These are phyloP conservation scores for Monosporozyma siamensis DNA, from an alignment of 805 yeast species.

Conservation along the genomic window DNA sequence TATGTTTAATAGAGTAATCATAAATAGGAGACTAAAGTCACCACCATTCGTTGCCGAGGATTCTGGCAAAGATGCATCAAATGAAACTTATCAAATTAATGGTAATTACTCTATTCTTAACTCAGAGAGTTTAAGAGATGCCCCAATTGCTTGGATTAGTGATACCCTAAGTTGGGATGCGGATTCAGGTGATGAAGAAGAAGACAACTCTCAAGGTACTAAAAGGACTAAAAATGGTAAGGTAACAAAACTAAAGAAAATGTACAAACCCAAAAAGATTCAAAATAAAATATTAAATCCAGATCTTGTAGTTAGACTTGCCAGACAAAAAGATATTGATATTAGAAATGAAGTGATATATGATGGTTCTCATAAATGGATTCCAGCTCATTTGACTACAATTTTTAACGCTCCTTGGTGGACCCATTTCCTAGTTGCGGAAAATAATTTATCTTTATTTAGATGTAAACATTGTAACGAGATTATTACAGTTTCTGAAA, in stretches of 20 bases:
- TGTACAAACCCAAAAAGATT: background rate
- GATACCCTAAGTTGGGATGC: too few relatives aligned
- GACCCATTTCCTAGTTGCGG: slow-evolving; percentile 11
- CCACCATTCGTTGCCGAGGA: too few relatives aligned
- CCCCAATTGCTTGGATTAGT: too few relatives aligned
- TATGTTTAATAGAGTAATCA: too few relatives aligned
- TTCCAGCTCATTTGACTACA: slow-evolving; percentile 5
- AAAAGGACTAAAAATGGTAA: background rate
- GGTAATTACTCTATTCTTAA: too few relatives aligned
- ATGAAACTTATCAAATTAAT: too few relatives aligned
- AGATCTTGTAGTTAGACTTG: too few relatives aligned
- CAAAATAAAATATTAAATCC: background rate
- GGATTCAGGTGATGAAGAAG: too few relatives aligned
- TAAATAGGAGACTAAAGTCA: too few relatives aligned
- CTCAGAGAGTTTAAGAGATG: too few relatives aligned
- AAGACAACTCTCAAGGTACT: too few relatives aligned
- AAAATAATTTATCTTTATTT: slow-evolving; percentile 1
- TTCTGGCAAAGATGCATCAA: too few relatives aligned
- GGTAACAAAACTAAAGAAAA: background rate
- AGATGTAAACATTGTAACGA: slow-evolving; percentile 12
- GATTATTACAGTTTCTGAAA: slow-evolving; percentile 1
- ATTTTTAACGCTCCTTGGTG: slow-evolving; percentile 3
- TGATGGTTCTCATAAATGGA: slow-evolving; percentile 7
- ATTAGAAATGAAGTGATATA: slow-evolving; percentile 3
- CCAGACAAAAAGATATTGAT: background rate